Evolutionary conservation across 73 alveolate genomes (phyloP).

Genomic region (Paraurostyla sp.): DNA sequence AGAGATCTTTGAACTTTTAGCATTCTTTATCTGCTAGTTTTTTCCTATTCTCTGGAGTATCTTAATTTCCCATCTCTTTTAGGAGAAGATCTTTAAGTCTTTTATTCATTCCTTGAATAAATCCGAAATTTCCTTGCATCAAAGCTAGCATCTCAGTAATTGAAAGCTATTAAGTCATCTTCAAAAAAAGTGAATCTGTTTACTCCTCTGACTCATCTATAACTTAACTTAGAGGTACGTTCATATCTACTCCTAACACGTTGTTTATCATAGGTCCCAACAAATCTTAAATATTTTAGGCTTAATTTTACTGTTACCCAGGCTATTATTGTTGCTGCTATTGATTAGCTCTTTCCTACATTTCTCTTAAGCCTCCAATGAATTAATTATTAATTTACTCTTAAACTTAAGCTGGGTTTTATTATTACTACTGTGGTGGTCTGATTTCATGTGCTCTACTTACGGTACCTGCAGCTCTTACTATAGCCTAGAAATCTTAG

Average conservation of each 20-base stretch:
- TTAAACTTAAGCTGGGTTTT: not conserved
- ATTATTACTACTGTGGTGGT: not conserved
- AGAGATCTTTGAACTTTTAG: slow-evolving; percentile 28
- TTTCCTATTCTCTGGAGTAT: slow-evolving; percentile 56
- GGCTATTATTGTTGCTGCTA: not conserved
- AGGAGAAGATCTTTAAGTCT: not conserved
- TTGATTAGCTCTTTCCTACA: not conserved
- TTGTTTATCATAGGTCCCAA: not conserved
- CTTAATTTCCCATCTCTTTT: slow-evolving; percentile 47
- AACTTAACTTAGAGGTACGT: not conserved
- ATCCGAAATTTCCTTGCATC: slow-evolving; percentile 55
- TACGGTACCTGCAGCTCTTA: slow-evolving; percentile 2
- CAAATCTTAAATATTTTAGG: too few relatives aligned
- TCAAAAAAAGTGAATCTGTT: not conserved
- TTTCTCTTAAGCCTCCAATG: not conserved
- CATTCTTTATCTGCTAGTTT: slow-evolving; percentile 29
- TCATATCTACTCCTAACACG: not conserved
- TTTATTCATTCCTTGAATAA: slow-evolving; percentile 8
- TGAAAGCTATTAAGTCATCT: not conserved
- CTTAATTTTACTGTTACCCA: not conserved
- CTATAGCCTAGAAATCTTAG: not conserved
- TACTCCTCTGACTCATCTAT: not conserved
- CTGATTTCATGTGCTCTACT: not conserved
- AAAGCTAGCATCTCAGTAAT: slow-evolving; percentile 55
- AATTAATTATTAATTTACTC: slow-evolving; percentile 21